These are phyloP conservation scores for Rubus parviflorus DNA, from an alignment of 306 rosid species.

Conservation along the genomic window DNA sequence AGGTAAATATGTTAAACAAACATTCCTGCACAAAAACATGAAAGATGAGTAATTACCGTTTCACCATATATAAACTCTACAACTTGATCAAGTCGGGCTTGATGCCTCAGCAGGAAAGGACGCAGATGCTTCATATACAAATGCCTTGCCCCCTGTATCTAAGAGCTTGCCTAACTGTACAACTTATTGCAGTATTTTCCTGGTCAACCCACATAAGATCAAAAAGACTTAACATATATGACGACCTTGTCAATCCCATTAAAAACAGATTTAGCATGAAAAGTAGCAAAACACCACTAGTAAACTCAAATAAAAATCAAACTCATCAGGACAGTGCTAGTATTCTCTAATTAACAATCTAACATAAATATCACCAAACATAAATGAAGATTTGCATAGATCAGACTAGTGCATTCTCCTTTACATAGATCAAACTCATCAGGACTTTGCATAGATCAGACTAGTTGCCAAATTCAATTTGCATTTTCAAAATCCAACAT, in stretches of 20 bases:
- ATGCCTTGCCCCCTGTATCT: constrained; percentile 49
- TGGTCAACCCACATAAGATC: background rate
- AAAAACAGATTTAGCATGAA: background rate
- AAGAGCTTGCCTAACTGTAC: background rate
- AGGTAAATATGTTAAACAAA: background rate
- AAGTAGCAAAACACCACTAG: background rate
- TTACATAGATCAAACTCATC: too few relatives aligned
- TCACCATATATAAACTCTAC: constrained; percentile 35
- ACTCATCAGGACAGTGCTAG: background rate
- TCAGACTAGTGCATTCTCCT: too few relatives aligned
- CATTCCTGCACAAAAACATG: background rate
- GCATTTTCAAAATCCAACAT: background rate
- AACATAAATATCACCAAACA: background rate
- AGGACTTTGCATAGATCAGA: too few relatives aligned
- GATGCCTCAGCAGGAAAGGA: constrained; percentile 55
- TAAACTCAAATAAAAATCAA: background rate
- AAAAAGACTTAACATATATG: background rate
- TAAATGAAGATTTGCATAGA: too few relatives aligned
- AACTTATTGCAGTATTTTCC: background rate
- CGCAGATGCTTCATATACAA: constrained; percentile 48
- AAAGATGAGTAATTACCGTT: constrained; percentile 37
- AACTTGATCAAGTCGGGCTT: constrained; percentile 46
- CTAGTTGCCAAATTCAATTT: background rate
- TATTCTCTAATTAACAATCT: background rate
- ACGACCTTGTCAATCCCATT: background rate